A percentile compares a stretch with the other conserved stretches of the same genome.
Evolutionary conservation across 208 protist genomes (phyloP).

Genomic region (Plasmodiophora brassicae): DNA sequence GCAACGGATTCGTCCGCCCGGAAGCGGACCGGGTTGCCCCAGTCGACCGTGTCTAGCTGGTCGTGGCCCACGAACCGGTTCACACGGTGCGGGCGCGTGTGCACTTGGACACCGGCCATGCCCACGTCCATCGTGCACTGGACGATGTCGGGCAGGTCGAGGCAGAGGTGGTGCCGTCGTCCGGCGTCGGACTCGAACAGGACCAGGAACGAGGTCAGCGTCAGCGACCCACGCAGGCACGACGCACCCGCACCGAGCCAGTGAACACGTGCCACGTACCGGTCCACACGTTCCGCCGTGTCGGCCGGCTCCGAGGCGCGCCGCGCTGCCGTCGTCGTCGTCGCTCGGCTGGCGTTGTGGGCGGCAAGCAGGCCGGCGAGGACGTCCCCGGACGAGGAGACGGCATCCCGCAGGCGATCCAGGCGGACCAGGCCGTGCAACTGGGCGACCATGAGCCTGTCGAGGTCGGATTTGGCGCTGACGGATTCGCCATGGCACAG

Average conservation of each 20-base stretch:
- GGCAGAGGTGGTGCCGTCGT: background rate
- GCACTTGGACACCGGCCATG: background rate
- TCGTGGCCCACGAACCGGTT: too few species aligned
- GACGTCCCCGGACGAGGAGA: background rate
- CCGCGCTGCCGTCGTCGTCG: background rate
- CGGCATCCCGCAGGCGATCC: background rate
- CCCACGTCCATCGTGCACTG: background rate
- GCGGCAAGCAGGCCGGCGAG: background rate
- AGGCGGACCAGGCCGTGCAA: background rate
- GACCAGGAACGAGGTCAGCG: background rate
- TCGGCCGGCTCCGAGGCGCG: background rate
- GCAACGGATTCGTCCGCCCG: background rate
- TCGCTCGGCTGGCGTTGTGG: background rate
- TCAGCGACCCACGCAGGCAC: background rate
- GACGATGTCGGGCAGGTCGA: background rate
- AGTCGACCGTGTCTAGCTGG: background rate
- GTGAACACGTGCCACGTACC: background rate
- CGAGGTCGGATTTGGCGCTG: background rate
- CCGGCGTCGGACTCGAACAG: background rate
- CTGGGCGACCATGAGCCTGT: background rate
- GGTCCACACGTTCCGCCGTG: background rate
- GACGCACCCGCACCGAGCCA: too few species aligned
- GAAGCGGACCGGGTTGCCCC: background rate
- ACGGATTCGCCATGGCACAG: background rate
- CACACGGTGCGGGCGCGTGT: background rate